Conservation (phyloP, 129 eudicot species). For the Oenanthe sinensis region DNA sequence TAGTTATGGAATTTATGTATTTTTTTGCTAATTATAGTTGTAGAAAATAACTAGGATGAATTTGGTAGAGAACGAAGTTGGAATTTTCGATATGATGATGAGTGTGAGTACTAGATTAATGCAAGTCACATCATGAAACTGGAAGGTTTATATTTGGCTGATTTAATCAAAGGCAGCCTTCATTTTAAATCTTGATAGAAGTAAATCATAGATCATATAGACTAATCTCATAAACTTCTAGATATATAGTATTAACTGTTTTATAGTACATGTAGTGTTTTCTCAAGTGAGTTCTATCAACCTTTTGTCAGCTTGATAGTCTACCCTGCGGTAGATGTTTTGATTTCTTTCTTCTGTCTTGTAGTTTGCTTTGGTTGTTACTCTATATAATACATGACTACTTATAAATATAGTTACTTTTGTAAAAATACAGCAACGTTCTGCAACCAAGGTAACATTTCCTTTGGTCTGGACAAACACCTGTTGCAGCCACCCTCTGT, state of each 20-base stretch:
- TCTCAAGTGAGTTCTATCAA: background rate
- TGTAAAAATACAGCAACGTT: constrained; percentile 62
- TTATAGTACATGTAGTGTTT: background rate
- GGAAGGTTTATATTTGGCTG: background rate
- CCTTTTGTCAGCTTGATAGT: background rate
- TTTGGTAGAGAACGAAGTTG: background rate
- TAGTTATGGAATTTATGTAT: background rate
- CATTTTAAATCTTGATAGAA: background rate
- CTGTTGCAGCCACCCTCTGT: constrained; percentile 93
- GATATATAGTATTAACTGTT: background rate
- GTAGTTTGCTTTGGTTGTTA: background rate
- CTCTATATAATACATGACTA: background rate
- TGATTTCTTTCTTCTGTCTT: background rate
- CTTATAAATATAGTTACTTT: background rate
- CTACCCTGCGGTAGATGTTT: background rate
- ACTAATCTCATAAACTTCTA: background rate
- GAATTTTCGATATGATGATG: background rate
- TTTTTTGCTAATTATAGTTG: background rate
- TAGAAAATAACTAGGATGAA: background rate
- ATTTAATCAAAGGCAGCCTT: background rate
- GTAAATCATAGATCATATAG: background rate
- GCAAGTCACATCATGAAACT: background rate
- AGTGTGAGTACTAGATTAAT: background rate
- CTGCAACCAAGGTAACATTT: constrained; percentile 87
- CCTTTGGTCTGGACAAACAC: constrained; percentile 99